phyloP scores from a whole-genome alignment of 208 protist species.

The Trichomonas tenax region DNA sequence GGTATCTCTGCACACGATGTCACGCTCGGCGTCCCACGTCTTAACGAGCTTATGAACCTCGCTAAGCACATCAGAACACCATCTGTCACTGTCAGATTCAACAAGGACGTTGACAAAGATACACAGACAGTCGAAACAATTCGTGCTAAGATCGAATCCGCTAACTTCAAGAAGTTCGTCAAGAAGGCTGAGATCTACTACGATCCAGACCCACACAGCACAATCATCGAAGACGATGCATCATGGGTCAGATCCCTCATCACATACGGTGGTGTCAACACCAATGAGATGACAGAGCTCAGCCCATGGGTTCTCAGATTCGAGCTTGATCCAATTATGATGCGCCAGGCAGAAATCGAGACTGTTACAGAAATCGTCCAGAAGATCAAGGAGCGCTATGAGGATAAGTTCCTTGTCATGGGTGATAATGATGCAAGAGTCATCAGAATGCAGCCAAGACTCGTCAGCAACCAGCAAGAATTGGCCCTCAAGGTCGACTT shows the following conservation, averaged over 20 bases:
- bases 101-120: slow-evolving; percentile 32
- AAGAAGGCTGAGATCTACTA: slow-evolving; percentile 67
- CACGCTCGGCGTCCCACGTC: slow-evolving; percentile 93
- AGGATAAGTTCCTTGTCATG: slow-evolving; percentile 71
- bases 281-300: slow-evolving; percentile 22
- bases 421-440: slow-evolving; percentile 59
- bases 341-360: not conserved
- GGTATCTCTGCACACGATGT: slow-evolving; percentile 98
- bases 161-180: slow-evolving; percentile 28
- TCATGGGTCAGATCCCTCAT: slow-evolving; percentile 54
- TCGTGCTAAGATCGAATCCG: slow-evolving; percentile 34
- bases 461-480: slow-evolving; percentile 30
- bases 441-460: slow-evolving; percentile 41
- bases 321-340: slow-evolving; percentile 57
- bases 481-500: slow-evolving; percentile 41
- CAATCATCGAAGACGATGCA: slow-evolving; percentile 75
- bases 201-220: slow-evolving; percentile 72
- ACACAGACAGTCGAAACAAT: slow-evolving; percentile 35
- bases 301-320: slow-evolving; percentile 86
- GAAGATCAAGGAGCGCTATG: slow-evolving; percentile 38
- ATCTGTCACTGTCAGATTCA: slow-evolving; percentile 72
- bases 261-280: slow-evolving; percentile 38
- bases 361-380: not conserved
- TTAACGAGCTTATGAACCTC: slow-evolving; percentile 97
- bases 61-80: slow-evolving; percentile 81